A percentile compares a stretch with the other conserved stretches of the same genome.
phyloP scores from a whole-genome alignment of 129 eudicot genomes.

The Erigeron canadensis region DNA sequence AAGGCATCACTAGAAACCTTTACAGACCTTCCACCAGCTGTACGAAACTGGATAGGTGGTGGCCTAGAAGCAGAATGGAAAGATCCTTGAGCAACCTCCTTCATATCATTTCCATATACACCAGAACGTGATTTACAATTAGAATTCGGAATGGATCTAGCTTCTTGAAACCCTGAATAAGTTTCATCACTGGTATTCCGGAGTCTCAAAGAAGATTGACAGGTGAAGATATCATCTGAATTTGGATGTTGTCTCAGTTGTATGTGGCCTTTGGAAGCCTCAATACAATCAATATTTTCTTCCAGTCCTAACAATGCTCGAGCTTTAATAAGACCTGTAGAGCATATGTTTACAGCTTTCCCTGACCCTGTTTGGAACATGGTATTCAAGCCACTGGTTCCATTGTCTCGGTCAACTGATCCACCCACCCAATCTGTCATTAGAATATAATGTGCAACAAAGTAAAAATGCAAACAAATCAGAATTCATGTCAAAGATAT shows the following conservation, averaged over 20 bases:
- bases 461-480: neutral
- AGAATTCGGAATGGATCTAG: constrained; percentile 25
- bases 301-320: constrained; percentile 65
- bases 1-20: constrained; percentile 85
- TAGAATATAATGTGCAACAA: neutral
- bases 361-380: constrained; percentile 83
- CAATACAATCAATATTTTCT: constrained; percentile 32
- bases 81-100: constrained; percentile 33
- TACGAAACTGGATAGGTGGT: constrained; percentile 76
- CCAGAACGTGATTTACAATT: constrained; percentile 31
- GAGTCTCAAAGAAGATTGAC: constrained; percentile 25
- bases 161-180: constrained; percentile 28
- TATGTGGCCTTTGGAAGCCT: constrained; percentile 37
- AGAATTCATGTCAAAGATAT: constrained; percentile 4
- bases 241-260: constrained; percentile 31
- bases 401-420: constrained; percentile 33
- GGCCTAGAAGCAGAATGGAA: constrained; percentile 37
- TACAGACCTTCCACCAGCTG: constrained; percentile 94
- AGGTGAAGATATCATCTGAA: constrained; percentile 21
- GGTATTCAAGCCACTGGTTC: constrained; percentile 37
- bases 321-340: constrained; percentile 72
- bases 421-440: constrained; percentile 40
- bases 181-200: constrained; percentile 19
- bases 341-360: constrained; percentile 64
- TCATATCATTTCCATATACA: constrained; percentile 34